A percentile compares a stretch with the other conserved stretches of the same genome.
phyloP scores from a whole-genome alignment of 2,329 filamentous ascomycete species.

The Chrysosphaeria jannelii region DNA sequence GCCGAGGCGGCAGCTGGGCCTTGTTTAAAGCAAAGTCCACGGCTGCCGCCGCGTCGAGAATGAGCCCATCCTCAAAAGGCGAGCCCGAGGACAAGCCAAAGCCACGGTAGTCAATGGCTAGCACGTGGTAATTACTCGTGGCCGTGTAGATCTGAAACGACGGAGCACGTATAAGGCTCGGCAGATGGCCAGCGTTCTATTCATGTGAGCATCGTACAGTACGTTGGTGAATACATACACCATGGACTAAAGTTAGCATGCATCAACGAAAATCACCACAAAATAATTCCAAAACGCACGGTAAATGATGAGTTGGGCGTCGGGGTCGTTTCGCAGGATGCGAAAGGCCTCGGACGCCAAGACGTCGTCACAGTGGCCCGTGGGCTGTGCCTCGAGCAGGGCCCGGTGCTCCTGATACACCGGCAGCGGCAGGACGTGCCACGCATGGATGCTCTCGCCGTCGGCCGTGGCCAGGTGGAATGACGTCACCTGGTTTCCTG shows the following conservation, averaged over 20 bases:
- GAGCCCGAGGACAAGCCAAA: constrained; percentile 56
- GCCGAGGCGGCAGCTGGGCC: constrained; percentile 31
- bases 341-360: constrained; percentile 25
- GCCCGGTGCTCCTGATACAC: constrained; percentile 44
- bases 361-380: constrained; percentile 21
- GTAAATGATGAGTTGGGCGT: constrained; percentile 30
- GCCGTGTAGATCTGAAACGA: constrained; percentile 52
- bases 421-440: constrained; percentile 64
- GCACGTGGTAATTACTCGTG: constrained; percentile 44
- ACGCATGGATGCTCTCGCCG: constrained; percentile 51
- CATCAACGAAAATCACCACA: neutral
- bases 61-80: constrained; percentile 54
- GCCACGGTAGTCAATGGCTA: constrained; percentile 78
- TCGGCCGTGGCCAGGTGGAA: constrained; percentile 53
- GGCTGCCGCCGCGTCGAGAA: constrained; percentile 44
- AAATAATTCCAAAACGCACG: constrained; percentile 14
- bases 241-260: constrained; percentile 26
- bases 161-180: constrained; percentile 43
- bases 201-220: neutral
- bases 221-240: constrained; percentile 13
- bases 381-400: constrained; percentile 20
- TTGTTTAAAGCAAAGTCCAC: constrained; percentile 40
- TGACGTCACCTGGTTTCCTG: constrained; percentile 66
- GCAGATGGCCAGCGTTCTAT: constrained; percentile 63
- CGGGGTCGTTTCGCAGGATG: constrained; percentile 29